Base-by-base conservation (phyloP, 139 green algal species). In the Gonium pectorale region DNA sequence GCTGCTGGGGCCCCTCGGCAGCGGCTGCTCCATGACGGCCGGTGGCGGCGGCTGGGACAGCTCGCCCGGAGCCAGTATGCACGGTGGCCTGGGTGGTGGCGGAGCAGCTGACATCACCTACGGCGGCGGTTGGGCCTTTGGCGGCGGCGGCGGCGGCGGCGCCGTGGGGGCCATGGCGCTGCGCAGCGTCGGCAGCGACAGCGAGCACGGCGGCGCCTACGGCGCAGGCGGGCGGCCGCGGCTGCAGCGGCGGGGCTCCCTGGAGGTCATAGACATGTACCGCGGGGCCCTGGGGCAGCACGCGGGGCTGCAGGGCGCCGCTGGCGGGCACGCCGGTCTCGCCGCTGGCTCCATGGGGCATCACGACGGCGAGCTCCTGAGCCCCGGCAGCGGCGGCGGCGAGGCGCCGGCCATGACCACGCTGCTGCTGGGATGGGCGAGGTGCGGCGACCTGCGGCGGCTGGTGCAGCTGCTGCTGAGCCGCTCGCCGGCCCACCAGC, bases 241-340 rank as follows among this genome's bases (percentile, higher is more conserved):
- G 29, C 4, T 33, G 7, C 21, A 27, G 11, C 74, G 72, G 11
- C 51, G 72, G 35, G 44, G 26, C 33, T 68, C 51, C 3, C 37
- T 80, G 72, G 72, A 80, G 26, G 62, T 80, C 49, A 80, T 80
- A 17, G 72, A 80, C 35, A 80, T 80, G 72, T 80, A 80, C 72
- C 21, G 35, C 7, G 52, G 72, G n/a, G n/a, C n/a, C n/a, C 33
- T 67, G 51, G 15, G 24, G 19, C 21, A 49, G 70, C 60, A 73
- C 54, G 43, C 22, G 62, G 44, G 31, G 43, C 22, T 15, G 35
- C 27, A 0, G 4, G n/a, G n/a, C n/a, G 9, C 7, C 6, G 5
- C 11, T 19, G 29, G n/a, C 62, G 29, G n/a, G 62, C n/a, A 40
- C 22, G n/a, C 62, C n/a, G 29, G 11, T 6, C n/a, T 31, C 19